Conservation (phyloP, 208 protist genomes). For the Naegleria lovaniensis region DNA sequence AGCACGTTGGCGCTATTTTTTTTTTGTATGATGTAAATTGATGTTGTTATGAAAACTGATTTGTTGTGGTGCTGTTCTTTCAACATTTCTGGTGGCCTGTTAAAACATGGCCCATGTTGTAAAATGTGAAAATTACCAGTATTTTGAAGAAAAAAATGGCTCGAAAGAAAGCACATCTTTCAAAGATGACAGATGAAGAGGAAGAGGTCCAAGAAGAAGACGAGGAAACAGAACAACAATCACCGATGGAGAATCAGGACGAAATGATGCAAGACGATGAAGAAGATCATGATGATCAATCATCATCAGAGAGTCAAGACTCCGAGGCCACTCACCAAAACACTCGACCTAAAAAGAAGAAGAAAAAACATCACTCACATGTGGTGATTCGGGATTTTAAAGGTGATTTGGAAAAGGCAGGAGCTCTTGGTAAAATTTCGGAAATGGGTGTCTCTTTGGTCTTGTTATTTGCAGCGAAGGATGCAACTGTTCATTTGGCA, state of each 20-base stretch:
- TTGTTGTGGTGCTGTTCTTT: too few relatives aligned
- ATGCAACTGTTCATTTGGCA: neutral
- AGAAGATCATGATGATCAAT: neutral
- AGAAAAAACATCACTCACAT: neutral
- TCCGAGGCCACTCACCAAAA: neutral
- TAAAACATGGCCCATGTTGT: too few relatives aligned
- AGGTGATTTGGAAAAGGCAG: neutral
- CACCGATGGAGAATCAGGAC: neutral
- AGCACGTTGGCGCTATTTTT: too few relatives aligned
- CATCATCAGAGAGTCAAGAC: neutral
- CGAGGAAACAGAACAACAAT: neutral
- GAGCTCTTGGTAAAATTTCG: neutral
- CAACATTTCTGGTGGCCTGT: too few relatives aligned
- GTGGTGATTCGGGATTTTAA: neutral
- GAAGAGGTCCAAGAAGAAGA: neutral
- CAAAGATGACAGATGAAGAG: neutral
- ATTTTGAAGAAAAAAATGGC: too few relatives aligned
- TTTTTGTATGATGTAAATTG: too few relatives aligned
- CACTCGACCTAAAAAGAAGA: neutral
- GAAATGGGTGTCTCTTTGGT: neutral
- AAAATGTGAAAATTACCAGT: too few relatives aligned
- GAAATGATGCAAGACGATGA: neutral
- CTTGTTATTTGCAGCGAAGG: neutral
- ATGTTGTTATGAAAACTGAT: too few relatives aligned
- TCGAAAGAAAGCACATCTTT: too few relatives aligned